These are phyloP conservation scores for Strigomonas culicis DNA, from an alignment of 208 protist species.

Conservation along the genomic window DNA sequence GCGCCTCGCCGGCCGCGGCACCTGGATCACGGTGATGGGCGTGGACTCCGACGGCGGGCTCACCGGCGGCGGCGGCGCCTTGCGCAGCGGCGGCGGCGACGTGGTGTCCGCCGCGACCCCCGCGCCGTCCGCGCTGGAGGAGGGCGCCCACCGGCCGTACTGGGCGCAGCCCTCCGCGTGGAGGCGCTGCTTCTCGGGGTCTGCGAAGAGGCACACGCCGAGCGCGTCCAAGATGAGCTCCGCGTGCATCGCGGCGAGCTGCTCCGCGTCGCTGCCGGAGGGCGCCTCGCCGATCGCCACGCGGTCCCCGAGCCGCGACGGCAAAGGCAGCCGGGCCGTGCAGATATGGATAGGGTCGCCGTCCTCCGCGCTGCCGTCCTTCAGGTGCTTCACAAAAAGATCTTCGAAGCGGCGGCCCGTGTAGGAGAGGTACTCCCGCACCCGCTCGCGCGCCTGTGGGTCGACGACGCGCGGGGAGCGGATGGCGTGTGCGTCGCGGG, in stretches of 20 bases:
- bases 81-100: constrained; percentile 72
- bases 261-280: constrained; percentile 52
- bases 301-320: constrained; percentile 63
- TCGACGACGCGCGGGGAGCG: constrained; percentile 55
- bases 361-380: constrained; percentile 38
- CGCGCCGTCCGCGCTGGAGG: constrained; percentile 7
- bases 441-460: constrained; percentile 38
- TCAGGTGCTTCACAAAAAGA: constrained; percentile 47
- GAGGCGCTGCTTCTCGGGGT: constrained; percentile 40
- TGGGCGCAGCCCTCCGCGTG: constrained; percentile 57
- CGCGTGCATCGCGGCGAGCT: constrained; percentile 83
- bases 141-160: constrained; percentile 63
- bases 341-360: constrained; percentile 34
- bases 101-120: constrained; percentile 28
- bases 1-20: background rate
- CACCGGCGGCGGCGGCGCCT: constrained; percentile 13
- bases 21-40: background rate
- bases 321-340: constrained; percentile 59
- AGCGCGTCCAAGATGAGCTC: constrained; percentile 87
- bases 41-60: constrained; percentile 18
- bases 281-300: constrained; percentile 73
- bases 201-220: constrained; percentile 73
- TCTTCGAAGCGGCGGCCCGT: constrained; percentile 69
- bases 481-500: constrained; percentile 28
- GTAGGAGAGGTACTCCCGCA: constrained; percentile 60